These are phyloP conservation scores for Suillus subaureus DNA, from an alignment of 768 basidiomycete species.

Conservation along the genomic window DNA sequence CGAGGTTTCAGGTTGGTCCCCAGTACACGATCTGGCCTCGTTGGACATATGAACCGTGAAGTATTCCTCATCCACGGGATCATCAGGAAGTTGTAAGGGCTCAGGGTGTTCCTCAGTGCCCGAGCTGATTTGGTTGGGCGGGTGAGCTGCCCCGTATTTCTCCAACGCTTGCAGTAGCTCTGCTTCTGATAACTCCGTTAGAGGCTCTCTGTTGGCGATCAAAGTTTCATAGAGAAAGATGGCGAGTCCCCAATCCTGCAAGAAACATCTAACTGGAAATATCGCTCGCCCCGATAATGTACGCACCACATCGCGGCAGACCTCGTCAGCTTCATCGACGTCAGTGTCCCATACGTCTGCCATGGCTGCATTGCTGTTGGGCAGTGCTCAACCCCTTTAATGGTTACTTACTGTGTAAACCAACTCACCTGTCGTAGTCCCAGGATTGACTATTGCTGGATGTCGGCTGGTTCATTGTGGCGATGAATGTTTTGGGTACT, in stretches of 20 bases:
- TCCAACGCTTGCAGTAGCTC: not conserved
- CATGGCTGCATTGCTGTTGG: not conserved
- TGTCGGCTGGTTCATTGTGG: not conserved
- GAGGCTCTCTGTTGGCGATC: not conserved
- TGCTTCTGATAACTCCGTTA: not conserved
- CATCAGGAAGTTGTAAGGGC: no score
- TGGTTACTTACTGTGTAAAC: not conserved
- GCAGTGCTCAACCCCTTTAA: not conserved
- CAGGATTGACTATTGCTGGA: not conserved
- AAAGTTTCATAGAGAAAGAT: not conserved
- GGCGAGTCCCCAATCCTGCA: not conserved
- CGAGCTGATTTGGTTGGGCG: not conserved
- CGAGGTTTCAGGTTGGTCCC: constrained; percentile 8
- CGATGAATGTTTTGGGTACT: not conserved
- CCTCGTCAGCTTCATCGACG: no score
- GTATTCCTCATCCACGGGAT: no score
- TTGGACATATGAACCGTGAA: not conserved
- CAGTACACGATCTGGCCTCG: constrained; percentile 6
- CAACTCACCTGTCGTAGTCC: no score
- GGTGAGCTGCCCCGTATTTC: constrained; percentile 12
- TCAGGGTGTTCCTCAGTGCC: constrained; percentile 1
- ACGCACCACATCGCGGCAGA: not conserved
- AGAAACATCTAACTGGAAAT: not conserved
- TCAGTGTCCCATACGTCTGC: no score
- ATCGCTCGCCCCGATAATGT: not conserved